Percentiles rank a stretch among this genome's conserved stretches.
phyloP scores from a whole-genome alignment of 805 yeast genomes.

The Zygoascus ofunaensis region DNA sequence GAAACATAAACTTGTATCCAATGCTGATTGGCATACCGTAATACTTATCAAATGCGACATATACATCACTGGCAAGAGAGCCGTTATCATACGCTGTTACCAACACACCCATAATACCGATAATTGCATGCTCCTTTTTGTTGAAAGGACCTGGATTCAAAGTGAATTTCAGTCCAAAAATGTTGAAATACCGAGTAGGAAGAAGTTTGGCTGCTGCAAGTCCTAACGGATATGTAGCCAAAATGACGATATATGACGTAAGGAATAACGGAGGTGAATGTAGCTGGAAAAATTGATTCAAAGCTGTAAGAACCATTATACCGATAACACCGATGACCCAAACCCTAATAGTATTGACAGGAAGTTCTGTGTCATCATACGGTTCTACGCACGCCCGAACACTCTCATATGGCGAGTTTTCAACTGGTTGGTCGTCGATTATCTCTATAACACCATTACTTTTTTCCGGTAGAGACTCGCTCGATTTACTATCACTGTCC shows the following conservation, averaged over 20 bases:
- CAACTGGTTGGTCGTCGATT: not conserved
- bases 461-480: not conserved
- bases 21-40: slow-evolving; percentile 21
- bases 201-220: slow-evolving; percentile 31
- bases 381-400: slow-evolving; percentile 3
- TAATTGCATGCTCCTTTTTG: slow-evolving; percentile 53
- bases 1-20: slow-evolving; percentile 38
- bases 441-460: not conserved
- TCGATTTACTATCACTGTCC: not conserved
- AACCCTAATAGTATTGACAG: slow-evolving; percentile 4
- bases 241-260: slow-evolving; percentile 3
- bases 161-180: slow-evolving; percentile 30
- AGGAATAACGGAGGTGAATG: slow-evolving; percentile 2
- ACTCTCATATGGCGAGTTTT: slow-evolving; percentile 3
- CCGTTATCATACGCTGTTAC: not conserved
- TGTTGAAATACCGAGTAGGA: slow-evolving; percentile 26
- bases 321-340: slow-evolving; percentile 4
- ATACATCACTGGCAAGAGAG: not conserved
- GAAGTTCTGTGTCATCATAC: slow-evolving; percentile 1
- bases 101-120: slow-evolving; percentile 28
- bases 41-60: slow-evolving; percentile 7
- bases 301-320: slow-evolving; percentile 3
- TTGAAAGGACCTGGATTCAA: slow-evolving; percentile 56
- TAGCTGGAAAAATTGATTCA: slow-evolving; percentile 2
- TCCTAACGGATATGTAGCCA: slow-evolving; percentile 42